These are phyloP conservation scores for Plasmodium cynomolgi DNA, from an alignment of 169 alveolate species.

Conservation along the genomic window DNA sequence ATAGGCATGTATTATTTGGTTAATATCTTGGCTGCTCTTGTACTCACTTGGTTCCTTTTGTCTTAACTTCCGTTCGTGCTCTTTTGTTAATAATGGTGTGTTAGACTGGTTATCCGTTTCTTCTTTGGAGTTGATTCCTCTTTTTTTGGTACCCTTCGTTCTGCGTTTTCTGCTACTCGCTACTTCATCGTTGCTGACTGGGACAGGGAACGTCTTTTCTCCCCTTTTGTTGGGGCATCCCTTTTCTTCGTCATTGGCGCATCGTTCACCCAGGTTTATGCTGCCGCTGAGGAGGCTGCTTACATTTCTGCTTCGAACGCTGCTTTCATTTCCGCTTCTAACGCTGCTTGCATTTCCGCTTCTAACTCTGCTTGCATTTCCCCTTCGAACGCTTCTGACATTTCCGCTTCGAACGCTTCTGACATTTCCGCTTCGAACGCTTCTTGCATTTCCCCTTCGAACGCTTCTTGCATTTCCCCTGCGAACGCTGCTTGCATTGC, in stretches of 20 bases:
- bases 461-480: neutral
- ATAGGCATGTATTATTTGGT: slow-evolving; percentile 27
- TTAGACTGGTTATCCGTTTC: neutral
- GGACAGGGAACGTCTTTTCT: neutral
- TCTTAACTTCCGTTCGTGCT: neutral
- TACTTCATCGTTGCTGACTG: neutral
- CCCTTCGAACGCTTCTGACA: neutral
- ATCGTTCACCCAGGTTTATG: neutral
- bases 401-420: neutral
- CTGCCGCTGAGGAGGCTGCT: neutral
- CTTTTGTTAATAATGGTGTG: neutral
- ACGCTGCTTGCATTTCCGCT: neutral
- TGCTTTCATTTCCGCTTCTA: neutral
- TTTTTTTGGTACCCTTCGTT: neutral
- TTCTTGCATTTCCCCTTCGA: neutral
- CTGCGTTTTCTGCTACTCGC: neutral
- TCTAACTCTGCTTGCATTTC: neutral
- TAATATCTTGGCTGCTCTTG: slow-evolving; percentile 3
- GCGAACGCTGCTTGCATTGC: neutral
- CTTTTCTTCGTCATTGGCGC: neutral
- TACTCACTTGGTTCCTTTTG: neutral
- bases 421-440: neutral
- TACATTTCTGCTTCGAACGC: neutral
- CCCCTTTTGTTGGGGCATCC: neutral
- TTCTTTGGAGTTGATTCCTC: neutral